Conservation (phyloP, 208 protist genomes). For the Wallacemonas rigidus region DNA sequence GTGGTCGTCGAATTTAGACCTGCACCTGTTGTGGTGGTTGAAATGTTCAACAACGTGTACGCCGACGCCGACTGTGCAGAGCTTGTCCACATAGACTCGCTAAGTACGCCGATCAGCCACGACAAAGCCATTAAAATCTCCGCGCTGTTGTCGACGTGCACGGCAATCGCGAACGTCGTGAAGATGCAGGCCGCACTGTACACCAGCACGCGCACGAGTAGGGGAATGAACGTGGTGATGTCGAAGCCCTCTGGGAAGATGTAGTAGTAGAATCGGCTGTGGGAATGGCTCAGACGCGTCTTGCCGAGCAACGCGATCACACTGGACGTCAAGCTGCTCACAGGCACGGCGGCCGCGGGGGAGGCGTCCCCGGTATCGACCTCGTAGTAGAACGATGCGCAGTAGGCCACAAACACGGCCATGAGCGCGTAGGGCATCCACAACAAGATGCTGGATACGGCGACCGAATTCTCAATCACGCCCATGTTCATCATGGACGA, state of each 20-base stretch:
- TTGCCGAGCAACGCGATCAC: constrained; percentile 1
- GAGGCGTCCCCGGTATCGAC: constrained; percentile 6
- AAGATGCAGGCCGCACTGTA: constrained; percentile 48
- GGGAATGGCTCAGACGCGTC: constrained; percentile 19
- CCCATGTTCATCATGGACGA: constrained; percentile 11
- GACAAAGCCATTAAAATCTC: constrained; percentile 72
- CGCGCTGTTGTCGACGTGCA: constrained; percentile 47
- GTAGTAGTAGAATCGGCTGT: constrained; percentile 43
- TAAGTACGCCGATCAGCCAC: constrained; percentile 69
- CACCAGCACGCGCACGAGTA: constrained; percentile 42
- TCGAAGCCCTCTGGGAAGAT: constrained; percentile 54
- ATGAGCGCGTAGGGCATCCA: constrained; percentile 73
- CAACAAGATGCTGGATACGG: constrained; percentile 46
- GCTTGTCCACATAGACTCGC: constrained; percentile 59
- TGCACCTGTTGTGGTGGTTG: background rate
- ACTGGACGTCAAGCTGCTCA: constrained; percentile 13
- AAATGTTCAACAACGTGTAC: background rate
- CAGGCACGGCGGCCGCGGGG: constrained; percentile 1
- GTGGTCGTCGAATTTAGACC: constrained; percentile 1
- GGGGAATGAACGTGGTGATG: constrained; percentile 44
- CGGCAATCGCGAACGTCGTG: constrained; percentile 49
- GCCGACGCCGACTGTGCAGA: constrained; percentile 13
- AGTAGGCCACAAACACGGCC: constrained; percentile 67
- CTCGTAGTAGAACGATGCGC: constrained; percentile 45
- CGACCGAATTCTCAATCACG: constrained; percentile 19